phyloP scores from a whole-genome alignment of 2,329 filamentous ascomycete genomes.

The Sordariomycetes sp. region DNA sequence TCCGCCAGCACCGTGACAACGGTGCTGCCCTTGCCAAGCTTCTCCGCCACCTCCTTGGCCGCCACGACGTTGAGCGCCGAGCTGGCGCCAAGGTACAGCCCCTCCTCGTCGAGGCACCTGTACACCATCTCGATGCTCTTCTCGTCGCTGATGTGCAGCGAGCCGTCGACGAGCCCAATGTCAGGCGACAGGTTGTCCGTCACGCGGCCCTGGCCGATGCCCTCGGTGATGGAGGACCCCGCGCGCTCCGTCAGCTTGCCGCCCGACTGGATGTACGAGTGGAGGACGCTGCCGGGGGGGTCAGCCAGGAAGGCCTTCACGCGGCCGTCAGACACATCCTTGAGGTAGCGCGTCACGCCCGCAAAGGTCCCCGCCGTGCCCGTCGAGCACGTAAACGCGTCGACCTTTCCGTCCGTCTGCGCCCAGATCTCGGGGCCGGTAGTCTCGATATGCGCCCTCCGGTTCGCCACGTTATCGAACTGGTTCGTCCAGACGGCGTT shows the following conservation, averaged over 20 bases:
- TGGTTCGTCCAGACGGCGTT: constrained; percentile 98
- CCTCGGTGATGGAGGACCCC: constrained; percentile 89
- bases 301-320: constrained; percentile 89
- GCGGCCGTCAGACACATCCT: constrained; percentile 61
- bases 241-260: constrained; percentile 69
- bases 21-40: constrained; percentile 75
- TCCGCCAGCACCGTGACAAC: constrained; percentile 92
- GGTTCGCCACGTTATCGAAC: constrained; percentile 93
- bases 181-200: constrained; percentile 91
- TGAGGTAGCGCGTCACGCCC: constrained; percentile 77
- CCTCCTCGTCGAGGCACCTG: constrained; percentile 88
- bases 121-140: constrained; percentile 98
- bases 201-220: constrained; percentile 89
- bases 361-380: constrained; percentile 88
- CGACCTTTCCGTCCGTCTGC: constrained; percentile 73
- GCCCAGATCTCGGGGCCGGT: constrained; percentile 96
- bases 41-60: constrained; percentile 85
- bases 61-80: constrained; percentile 91
- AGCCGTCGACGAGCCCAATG: constrained; percentile 71
- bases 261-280: constrained; percentile 79
- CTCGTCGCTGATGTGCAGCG: constrained; percentile 75
- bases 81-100: constrained; percentile 87
- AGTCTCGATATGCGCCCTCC: constrained; percentile 88
- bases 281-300: constrained; percentile 83
- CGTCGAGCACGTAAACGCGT: constrained; percentile 92